Base-by-base conservation (phyloP, 495 filamentous ascomycete species). In the Lepraria neglecta region DNA sequence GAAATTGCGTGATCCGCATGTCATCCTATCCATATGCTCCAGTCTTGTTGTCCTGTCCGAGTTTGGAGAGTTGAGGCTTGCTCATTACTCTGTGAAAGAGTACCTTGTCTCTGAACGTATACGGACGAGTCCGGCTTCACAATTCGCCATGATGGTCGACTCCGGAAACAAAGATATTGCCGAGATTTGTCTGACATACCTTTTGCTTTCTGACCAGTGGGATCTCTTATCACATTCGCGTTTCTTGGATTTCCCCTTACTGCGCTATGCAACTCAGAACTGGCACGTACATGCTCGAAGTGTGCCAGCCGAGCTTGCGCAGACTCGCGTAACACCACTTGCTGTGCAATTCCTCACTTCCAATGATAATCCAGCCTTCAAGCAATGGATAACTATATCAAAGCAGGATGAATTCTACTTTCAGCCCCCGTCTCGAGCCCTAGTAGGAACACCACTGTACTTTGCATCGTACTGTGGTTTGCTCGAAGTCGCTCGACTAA, bases 71-170 rank as follows among this genome's bases (percentile, higher is more conserved):
- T 28, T 58, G 14, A 66, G 67, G 11, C 68, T 75, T 30, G 68
- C 73, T 19, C 73, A 76, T 65, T 73, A 69, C 55, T 76, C 74
- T 1, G 71, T 76, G 6, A 69, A 72, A 45, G 74, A 76, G 51
- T 75, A 76, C 57, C 73, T 76, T 50, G 27, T 44, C 27, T 61
- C 48, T 2, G 43, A 15, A n/a, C 38, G 27, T 17, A 46, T 58
- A 27, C 48, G 15, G 4, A 31, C 17, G 6, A 7, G 48, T 17
- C 24, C 48, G 17, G 48, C 48, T 15, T 27, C 4, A 0, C 17
- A 4, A 6, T 51, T 27, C 27, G 48, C 48, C 28, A 31, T 30
- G 2, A 27, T 27, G 15, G 5, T 15, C 1, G 27, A 9, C 28
- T 0, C 27, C 3, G 48, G 21, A 27, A n/a, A 51, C 14, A 31